Evolutionary conservation across 208 protist species (phyloP).

Genomic region (Acanthamoeba divionensis): DNA sequence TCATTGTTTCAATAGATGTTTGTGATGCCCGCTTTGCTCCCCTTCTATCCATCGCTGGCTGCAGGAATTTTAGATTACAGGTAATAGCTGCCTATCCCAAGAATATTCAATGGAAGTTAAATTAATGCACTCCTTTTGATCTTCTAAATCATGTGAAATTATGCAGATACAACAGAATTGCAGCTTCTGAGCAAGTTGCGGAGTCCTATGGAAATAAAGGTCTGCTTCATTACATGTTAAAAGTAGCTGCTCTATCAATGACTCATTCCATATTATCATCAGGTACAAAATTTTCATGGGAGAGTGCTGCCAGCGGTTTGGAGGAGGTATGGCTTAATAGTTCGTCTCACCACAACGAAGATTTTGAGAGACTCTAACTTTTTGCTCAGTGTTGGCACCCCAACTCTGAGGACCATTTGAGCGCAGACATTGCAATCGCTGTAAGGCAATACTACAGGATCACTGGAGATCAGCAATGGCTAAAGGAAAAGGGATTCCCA

Average conservation of each 20-base stretch:
- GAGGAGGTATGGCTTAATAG: constrained; percentile 2
- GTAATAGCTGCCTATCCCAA: too few relatives aligned
- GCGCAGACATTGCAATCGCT: constrained; percentile 21
- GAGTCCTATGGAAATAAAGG: constrained; percentile 33
- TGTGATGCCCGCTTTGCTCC: constrained; percentile 23
- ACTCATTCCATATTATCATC: too few relatives aligned
- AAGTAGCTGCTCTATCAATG: too few relatives aligned
- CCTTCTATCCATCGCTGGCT: constrained; percentile 4
- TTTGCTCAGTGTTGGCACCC: constrained; percentile 19
- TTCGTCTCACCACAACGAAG: too few relatives aligned
- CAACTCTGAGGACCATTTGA: constrained; percentile 41
- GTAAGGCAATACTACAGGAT: constrained; percentile 26
- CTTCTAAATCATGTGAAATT: too few relatives aligned
- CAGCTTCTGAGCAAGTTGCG: constrained; percentile 8
- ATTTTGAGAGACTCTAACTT: too few relatives aligned
- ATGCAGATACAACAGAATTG: constrained; percentile 18
- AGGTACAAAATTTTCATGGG: constrained; percentile 46
- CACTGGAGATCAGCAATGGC: constrained; percentile 7
- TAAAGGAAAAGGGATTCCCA: neutral
- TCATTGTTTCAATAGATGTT: constrained; percentile 20
- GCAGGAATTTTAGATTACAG: too few relatives aligned
- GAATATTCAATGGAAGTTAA: too few relatives aligned
- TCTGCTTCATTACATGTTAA: too few relatives aligned
- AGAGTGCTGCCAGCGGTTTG: neutral
- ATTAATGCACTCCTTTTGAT: too few relatives aligned